Conservation (phyloP, 495 filamentous ascomycete genomes). For the Tuber aestivum region DNA sequence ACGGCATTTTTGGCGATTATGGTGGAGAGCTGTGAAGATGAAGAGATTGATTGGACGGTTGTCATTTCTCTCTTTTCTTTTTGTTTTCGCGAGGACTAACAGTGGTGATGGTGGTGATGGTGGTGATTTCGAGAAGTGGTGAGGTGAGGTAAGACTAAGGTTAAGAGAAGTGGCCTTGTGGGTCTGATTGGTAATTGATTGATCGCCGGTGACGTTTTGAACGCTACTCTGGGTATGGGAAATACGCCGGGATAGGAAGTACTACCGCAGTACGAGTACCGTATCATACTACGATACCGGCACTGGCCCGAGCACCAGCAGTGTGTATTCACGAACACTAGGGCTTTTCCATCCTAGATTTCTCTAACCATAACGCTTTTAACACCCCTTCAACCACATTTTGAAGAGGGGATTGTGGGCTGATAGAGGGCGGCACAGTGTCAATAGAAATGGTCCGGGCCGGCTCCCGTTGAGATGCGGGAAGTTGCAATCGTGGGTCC, state of each 20-base stretch:
- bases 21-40: constrained; percentile 33
- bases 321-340: no score
- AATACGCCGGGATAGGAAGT: background rate
- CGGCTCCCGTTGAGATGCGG: no score
- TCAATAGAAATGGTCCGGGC: no score
- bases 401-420: no score
- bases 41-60: constrained; percentile 34
- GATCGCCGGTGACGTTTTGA: background rate
- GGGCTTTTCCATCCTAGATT: no score
- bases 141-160: no score
- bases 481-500: no score
- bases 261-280: no score
- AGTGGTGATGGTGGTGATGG: background rate
- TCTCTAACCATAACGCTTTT: background rate
- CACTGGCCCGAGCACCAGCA: no score
- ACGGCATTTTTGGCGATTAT: constrained; percentile 33
- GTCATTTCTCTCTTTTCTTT: constrained; percentile 21
- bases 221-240: background rate
- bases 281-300: no score
- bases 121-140: background rate
- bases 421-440: no score
- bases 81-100: background rate
- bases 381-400: background rate
- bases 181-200: background rate
- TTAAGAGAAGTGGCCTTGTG: no score